These are phyloP conservation scores for Polytrichum formosum DNA, from an alignment of 225 moss, liverwort and hornwort species.

Conservation along the genomic window DNA sequence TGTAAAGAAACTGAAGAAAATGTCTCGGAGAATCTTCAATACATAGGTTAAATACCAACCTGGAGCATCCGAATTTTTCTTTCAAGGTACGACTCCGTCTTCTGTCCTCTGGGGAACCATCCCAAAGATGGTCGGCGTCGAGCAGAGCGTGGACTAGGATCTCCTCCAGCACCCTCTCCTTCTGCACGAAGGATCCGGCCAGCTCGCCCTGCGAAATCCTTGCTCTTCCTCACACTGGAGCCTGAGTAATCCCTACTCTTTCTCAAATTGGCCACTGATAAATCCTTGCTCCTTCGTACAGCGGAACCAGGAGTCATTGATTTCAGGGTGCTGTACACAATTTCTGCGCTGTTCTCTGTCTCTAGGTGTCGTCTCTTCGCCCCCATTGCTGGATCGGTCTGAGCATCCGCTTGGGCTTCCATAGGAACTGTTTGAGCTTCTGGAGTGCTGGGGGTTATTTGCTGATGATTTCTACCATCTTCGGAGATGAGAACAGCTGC, in stretches of 20 bases:
- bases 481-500: no score
- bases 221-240: constrained; percentile 14
- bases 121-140: constrained; percentile 31
- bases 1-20: no score
- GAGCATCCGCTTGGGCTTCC: not conserved
- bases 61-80: constrained; percentile 43
- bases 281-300: constrained; percentile 7
- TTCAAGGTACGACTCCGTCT: constrained; percentile 39
- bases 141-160: constrained; percentile 27
- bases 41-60: constrained; percentile 5
- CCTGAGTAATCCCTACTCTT: constrained; percentile 9
- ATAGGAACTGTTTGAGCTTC: constrained; percentile 11
- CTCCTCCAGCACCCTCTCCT: constrained; percentile 7
- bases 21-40: no score
- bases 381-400: constrained; percentile 14
- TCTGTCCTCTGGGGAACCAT: constrained; percentile 43
- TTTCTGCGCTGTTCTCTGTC: not conserved
- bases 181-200: constrained; percentile 21
- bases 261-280: constrained; percentile 5
- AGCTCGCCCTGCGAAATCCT: constrained; percentile 19
- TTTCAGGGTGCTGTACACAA: constrained; percentile 4
- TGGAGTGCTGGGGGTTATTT: not conserved
- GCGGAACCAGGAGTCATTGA: constrained; percentile 15
- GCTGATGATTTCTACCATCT: not conserved
- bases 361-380: constrained; percentile 13